A percentile compares a stretch with the other conserved stretches of the same genome.
These are phyloP conservation scores for Aeschynomene evenia DNA, from an alignment of 306 rosid genomes.

Conservation along the genomic window DNA sequence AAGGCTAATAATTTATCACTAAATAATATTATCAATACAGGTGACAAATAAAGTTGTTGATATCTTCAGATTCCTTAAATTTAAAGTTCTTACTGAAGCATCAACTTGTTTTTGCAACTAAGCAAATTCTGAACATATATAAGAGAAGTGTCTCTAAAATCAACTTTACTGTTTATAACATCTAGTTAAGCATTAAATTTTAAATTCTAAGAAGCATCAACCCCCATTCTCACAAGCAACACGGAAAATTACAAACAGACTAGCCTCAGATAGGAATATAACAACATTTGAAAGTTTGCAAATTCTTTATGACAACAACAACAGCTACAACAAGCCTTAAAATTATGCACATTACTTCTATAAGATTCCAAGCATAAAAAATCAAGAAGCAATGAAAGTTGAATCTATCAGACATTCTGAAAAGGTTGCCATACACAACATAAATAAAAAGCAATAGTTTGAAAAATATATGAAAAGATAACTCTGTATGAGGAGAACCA, in stretches of 20 bases:
- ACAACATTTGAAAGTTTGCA: background rate
- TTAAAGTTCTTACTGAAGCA: background rate
- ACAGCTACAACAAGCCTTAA: too few species aligned
- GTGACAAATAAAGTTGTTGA: background rate
- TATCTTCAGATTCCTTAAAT: background rate
- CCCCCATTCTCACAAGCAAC: background rate
- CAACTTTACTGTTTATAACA: constrained; percentile 8
- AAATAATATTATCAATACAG: background rate
- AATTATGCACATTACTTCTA: background rate
- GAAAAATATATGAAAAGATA: background rate
- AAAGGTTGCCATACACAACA: background rate
- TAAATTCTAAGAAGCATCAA: background rate
- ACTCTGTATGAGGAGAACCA: background rate
- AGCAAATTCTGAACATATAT: background rate
- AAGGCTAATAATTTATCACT: background rate
- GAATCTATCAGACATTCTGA: constrained; percentile 4
- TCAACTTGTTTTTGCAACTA: background rate
- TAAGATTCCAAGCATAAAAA: background rate
- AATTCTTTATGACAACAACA: background rate
- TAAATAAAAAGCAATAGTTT: background rate
- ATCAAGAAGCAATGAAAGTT: background rate
- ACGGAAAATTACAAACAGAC: background rate
- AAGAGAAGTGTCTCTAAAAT: background rate
- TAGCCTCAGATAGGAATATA: background rate
- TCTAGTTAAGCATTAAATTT: background rate